A percentile compares a stretch with the other conserved stretches of the same genome.
phyloP scores from a whole-genome alignment of 805 yeast species.

The Wickerhamomyces ciferrii region DNA sequence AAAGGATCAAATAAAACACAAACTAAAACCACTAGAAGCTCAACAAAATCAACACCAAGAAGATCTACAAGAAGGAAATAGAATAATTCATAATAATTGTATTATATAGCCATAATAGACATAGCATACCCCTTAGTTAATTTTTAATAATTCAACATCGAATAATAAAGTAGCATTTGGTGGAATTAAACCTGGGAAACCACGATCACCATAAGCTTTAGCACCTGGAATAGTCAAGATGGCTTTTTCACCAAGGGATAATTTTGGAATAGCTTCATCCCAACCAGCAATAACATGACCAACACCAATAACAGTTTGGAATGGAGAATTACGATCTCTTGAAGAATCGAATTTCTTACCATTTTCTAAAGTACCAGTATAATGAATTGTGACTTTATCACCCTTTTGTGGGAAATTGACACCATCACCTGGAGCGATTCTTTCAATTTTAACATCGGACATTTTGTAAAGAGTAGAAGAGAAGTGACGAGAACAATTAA shows the following conservation, averaged over 20 bases:
- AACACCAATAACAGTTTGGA: slow-evolving; percentile 90
- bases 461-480: slow-evolving; percentile 13
- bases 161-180: slow-evolving; percentile 91
- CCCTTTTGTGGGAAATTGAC: slow-evolving; percentile 81
- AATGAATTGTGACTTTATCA: slow-evolving; percentile 89
- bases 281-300: slow-evolving; percentile 97
- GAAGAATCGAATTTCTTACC: slow-evolving; percentile 97
- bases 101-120: background rate
- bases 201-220: slow-evolving; percentile 91
- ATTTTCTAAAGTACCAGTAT: slow-evolving; percentile 91
- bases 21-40: slow-evolving; percentile 11
- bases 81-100: background rate
- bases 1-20: slow-evolving; percentile 12
- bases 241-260: slow-evolving; percentile 91
- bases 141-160: slow-evolving; percentile 66
- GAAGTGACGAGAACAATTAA: slow-evolving; percentile 10
- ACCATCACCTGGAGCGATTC: slow-evolving; percentile 58
- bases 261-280: slow-evolving; percentile 92
- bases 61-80: slow-evolving; percentile 10
- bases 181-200: slow-evolving; percentile 95
- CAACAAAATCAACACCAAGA: slow-evolving; percentile 10
- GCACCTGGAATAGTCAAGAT: slow-evolving; percentile 87
- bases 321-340: slow-evolving; percentile 91
- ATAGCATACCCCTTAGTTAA: slow-evolving; percentile 24
- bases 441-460: slow-evolving; percentile 25